Evolutionary conservation across 139 green algal genomes (phyloP), one percentile per base, ranked within the genome.

Genomic region (Pycnococcus provasolii): DNA sequence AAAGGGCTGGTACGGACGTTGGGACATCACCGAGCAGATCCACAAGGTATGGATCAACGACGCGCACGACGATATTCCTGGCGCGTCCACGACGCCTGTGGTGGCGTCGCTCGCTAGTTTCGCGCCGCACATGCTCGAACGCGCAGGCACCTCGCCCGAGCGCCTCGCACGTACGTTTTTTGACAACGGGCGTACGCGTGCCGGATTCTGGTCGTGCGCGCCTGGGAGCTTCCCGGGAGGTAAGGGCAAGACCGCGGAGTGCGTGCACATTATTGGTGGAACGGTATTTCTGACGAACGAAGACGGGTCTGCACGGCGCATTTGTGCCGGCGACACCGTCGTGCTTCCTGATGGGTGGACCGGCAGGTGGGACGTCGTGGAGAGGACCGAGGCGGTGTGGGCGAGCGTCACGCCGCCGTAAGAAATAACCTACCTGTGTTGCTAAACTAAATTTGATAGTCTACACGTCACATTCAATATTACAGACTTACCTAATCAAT

Each of bases 301-400:
- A 39, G 64, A 52, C 42, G 26, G 26, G 26, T 54, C 6, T 42
- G 64, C 64, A 41, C 39, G 52, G 51, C 64, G 64, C 4, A 62
- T 51, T 42, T 51, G 3, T 39, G 13, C 47, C 4, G 64, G 64
- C 64, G 64, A 70, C 51, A 54, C 51, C 26, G 51, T 70, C 2
- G 50, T 62, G 41, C 53, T 70, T 42, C 64, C 64, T 52, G 46
- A 50, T 51, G 64, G 64, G 4, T 70, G 64, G 64, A 55, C 40
- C 8, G 64, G 64, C 8, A 13, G 26, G 52, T 62, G 50, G 47
- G 64, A 70, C 64, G 46, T 70, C 3, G 3, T 70, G 3, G 37
- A 57, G 8, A 40, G 46, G 41, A 59, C 8, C 53, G 53, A 62
- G 41, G 62, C 62, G 64, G 52, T 70, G 37, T 70, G 51, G 51